Evolutionary conservation across 495 filamentous ascomycete genomes (phyloP).

Genomic region (Daldinia grandis): DNA sequence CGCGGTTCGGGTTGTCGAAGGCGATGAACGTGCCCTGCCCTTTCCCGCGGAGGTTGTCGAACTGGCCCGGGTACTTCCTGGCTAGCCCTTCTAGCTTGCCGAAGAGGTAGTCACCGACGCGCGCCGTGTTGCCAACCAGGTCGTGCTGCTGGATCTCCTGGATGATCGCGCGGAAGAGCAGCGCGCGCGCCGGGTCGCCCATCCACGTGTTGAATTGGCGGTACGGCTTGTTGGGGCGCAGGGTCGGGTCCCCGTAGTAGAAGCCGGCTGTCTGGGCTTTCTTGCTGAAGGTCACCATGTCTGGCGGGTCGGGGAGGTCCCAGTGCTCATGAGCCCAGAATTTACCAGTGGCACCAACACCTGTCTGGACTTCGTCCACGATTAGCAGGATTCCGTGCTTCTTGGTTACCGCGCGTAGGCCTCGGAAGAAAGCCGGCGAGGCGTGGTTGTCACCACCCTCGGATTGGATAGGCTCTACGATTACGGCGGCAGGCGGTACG

Average conservation of each 20-base stretch:
- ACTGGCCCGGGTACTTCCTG: slow-evolving; percentile 79
- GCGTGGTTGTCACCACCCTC: slow-evolving; percentile 99
- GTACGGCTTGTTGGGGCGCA: slow-evolving; percentile 99
- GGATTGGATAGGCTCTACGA: slow-evolving; percentile 97
- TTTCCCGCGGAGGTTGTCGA: slow-evolving; percentile 91
- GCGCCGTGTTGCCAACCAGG: slow-evolving; percentile 81
- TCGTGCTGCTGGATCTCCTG: slow-evolving; percentile 83
- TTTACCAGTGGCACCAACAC: slow-evolving; percentile 92
- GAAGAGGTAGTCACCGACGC: slow-evolving; percentile 86
- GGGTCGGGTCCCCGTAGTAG: slow-evolving; percentile 87
- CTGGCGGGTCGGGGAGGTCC: slow-evolving; percentile 82
- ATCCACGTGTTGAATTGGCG: slow-evolving; percentile 99
- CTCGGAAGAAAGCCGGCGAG: slow-evolving; percentile 88
- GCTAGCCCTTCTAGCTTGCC: slow-evolving; percentile 72
- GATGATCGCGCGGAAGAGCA: slow-evolving; percentile 93
- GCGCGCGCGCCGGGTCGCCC: slow-evolving; percentile 90
- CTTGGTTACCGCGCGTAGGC: slow-evolving; percentile 84
- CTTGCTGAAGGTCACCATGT: slow-evolving; percentile 99
- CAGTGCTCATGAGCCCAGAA: slow-evolving; percentile 99
- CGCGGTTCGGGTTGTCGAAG: slow-evolving; percentile 87
- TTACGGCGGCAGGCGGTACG: slow-evolving; percentile 85
- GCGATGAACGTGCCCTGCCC: slow-evolving; percentile 97
- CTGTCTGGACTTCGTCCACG: slow-evolving; percentile 98
- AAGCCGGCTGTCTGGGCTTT: slow-evolving; percentile 98
- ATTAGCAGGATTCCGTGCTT: slow-evolving; percentile 90